phyloP scores from a whole-genome alignment of 2,329 filamentous ascomycete genomes.

The Hypoxylon sp. region DNA sequence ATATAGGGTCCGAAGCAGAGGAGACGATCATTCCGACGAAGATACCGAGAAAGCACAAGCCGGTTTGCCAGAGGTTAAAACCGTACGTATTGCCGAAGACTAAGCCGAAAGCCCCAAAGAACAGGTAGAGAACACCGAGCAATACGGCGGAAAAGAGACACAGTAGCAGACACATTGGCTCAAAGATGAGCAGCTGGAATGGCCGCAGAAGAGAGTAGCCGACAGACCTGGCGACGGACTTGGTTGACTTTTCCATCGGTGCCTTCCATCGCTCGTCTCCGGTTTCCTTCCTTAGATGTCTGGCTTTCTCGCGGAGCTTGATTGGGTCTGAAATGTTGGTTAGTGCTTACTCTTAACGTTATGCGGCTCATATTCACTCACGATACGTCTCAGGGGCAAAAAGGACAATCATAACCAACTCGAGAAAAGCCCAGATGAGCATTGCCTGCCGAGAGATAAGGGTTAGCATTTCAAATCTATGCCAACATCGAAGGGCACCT shows the following conservation, averaged over 20 bases:
- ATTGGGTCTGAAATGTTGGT: constrained; percentile 66
- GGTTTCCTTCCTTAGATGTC: constrained; percentile 77
- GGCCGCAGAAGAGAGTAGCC: constrained; percentile 74
- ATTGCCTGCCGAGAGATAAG: constrained; percentile 64
- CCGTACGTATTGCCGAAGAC: constrained; percentile 82
- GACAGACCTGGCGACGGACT: constrained; percentile 75
- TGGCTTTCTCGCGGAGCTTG: constrained; percentile 80
- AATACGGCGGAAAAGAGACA: constrained; percentile 87
- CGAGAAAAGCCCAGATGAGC: constrained; percentile 81
- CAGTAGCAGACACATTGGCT: constrained; percentile 88
- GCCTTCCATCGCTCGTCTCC: constrained; percentile 83
- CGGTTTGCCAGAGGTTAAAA: constrained; percentile 84
- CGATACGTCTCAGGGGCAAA: constrained; percentile 91
- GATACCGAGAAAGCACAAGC: constrained; percentile 82
- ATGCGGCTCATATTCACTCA: constrained; percentile 54
- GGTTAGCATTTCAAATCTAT: constrained; percentile 24
- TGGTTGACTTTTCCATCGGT: constrained; percentile 79
- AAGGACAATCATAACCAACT: constrained; percentile 75
- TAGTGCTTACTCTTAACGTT: constrained; percentile 58
- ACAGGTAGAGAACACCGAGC: constrained; percentile 90
- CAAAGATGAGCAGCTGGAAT: constrained; percentile 82
- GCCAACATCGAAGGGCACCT: constrained; percentile 20
- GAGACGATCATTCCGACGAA: constrained; percentile 76
- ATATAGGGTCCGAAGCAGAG: constrained; percentile 75
- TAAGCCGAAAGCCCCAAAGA: constrained; percentile 89